These are phyloP conservation scores for Colletotrichum scovillei DNA, from an alignment of 2,329 filamentous ascomycete genomes.

Conservation along the genomic window DNA sequence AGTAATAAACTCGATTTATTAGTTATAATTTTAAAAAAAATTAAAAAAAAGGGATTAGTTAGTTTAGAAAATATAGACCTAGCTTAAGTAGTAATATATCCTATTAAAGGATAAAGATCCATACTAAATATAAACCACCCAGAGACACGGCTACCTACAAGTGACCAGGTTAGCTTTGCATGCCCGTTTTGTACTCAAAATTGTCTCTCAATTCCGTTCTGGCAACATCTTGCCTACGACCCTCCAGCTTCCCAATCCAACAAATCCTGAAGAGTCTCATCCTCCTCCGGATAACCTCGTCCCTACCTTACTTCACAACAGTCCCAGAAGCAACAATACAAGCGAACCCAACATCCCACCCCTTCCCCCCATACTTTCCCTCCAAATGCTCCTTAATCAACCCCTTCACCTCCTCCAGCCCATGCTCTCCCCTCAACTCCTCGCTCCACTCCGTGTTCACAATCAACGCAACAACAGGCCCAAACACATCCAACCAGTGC, in stretches of 20 bases:
- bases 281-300: neutral
- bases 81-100: too few relatives aligned
- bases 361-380: neutral
- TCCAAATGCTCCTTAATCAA: neutral
- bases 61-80: too few relatives aligned
- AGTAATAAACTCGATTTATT: too few relatives aligned
- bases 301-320: neutral
- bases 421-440: neutral
- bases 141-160: too few relatives aligned
- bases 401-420: neutral
- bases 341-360: conserved; percentile 20
- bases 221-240: neutral
- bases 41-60: too few relatives aligned
- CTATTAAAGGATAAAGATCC: too few relatives aligned
- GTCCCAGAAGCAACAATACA: neutral
- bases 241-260: rapidly evolving
- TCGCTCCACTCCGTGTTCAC: neutral
- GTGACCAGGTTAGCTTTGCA: neutral
- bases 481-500: neutral
- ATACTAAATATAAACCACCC: too few relatives aligned
- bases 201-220: neutral
- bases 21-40: too few relatives aligned
- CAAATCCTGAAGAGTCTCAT: neutral
- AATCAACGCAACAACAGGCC: neutral
- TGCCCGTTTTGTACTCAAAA: neutral